Conservation (phyloP, 495 filamentous ascomycete genomes). For the Aeminium ludgeri region DNA sequence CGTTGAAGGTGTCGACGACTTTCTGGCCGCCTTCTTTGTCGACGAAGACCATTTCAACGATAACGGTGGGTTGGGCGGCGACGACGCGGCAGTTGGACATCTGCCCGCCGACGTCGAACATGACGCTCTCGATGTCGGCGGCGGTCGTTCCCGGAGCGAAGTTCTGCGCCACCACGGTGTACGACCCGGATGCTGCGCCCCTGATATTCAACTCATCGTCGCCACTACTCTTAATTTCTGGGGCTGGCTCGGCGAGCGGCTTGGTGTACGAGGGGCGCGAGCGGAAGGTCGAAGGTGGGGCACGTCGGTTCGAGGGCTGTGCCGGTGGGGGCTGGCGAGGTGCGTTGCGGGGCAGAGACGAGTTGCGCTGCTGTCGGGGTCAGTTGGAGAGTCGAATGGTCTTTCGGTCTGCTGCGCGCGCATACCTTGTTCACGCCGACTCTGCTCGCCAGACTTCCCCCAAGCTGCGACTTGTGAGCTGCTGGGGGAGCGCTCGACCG, state of each 20-base stretch:
- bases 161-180: conserved; percentile 70
- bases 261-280: conserved; percentile 13
- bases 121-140: conserved; percentile 78
- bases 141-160: conserved; percentile 87
- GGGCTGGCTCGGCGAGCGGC: conserved; percentile 16
- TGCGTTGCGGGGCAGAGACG: conserved; percentile 1
- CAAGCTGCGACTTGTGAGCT: conserved; percentile 10
- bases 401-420: not conserved
- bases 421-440: conserved; percentile 56
- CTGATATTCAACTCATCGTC: conserved; percentile 44
- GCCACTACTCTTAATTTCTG: conserved; percentile 12
- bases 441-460: conserved; percentile 48
- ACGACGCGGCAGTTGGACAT: conserved; percentile 57
- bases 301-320: conserved; percentile 27
- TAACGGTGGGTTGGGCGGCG: conserved; percentile 55
- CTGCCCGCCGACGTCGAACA: conserved; percentile 54
- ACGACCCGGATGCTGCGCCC: conserved; percentile 57
- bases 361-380: conserved; percentile 4
- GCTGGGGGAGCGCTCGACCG: conserved; percentile 39
- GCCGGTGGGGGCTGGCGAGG: conserved; percentile 27
- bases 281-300: conserved; percentile 32
- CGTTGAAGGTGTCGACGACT: conserved; percentile 70
- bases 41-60: conserved; percentile 70
- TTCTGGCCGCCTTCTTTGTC: conserved; percentile 62
- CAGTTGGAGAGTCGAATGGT: not conserved